Evolutionary conservation across 805 yeast species (phyloP).

Genomic region (Pachysolen tannophilus): DNA sequence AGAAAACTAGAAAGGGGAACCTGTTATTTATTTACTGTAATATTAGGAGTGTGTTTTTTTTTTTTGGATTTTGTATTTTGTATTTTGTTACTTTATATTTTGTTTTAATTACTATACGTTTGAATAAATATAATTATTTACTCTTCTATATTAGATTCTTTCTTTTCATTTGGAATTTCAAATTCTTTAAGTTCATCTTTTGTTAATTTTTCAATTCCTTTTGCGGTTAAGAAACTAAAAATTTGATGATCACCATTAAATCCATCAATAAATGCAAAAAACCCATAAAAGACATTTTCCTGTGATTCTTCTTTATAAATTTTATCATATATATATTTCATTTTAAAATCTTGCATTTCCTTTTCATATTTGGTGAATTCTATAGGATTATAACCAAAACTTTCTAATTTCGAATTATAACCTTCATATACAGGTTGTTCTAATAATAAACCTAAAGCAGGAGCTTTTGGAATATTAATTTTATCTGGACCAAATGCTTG

Average conservation of each 20-base stretch:
- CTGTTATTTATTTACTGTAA: no score
- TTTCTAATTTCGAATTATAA: conserved; percentile 62
- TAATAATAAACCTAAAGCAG: conserved; percentile 84
- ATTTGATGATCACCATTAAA: conserved; percentile 57
- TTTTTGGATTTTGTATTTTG: not conserved
- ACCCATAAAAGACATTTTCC: conserved; percentile 85
- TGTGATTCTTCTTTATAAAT: conserved; percentile 84
- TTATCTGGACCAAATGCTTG: conserved; percentile 71
- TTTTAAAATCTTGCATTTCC: conserved; percentile 81
- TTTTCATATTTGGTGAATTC: conserved; percentile 56
- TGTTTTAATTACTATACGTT: no score
- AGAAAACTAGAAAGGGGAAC: conserved; percentile 78
- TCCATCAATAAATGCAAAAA: conserved; percentile 84
- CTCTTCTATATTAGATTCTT: conserved; percentile 7
- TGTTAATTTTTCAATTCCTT: conserved; percentile 26
- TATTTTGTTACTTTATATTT: conserved; percentile 10
- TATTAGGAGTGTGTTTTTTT: no score
- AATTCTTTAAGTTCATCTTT: conserved; percentile 14
- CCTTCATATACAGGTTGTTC: conserved; percentile 91
- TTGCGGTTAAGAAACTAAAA: conserved; percentile 50
- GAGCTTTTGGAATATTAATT: conserved; percentile 94
- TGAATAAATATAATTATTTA: no score
- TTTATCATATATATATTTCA: conserved; percentile 83
- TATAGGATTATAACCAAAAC: conserved; percentile 71
- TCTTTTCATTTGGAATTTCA: conserved; percentile 15